Conservation (phyloP, 805 yeast genomes). For the Kluyveromyces wickerhamii region DNA sequence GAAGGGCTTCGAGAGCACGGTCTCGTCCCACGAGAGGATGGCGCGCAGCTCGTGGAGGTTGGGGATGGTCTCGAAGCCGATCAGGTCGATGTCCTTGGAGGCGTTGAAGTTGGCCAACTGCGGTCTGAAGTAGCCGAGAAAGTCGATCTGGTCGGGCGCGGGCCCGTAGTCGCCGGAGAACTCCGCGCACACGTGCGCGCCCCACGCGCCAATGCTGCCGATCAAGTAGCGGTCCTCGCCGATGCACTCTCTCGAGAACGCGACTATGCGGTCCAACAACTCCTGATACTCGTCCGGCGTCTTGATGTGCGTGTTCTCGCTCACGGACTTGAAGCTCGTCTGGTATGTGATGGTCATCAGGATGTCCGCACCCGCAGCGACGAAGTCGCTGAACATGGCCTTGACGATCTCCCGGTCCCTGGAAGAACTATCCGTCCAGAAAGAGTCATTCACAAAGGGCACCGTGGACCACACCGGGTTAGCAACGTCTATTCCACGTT, state of each 20-base stretch:
- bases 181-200: conserved; percentile 61
- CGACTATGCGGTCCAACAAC: conserved; percentile 17
- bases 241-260: conserved; percentile 17
- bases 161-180: conserved; percentile 58
- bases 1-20: conserved; percentile 34
- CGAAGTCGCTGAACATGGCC: conserved; percentile 43
- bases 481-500: conserved; percentile 36
- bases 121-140: conserved; percentile 25
- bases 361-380: conserved; percentile 47
- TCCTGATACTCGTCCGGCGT: conserved; percentile 17
- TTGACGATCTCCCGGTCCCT: conserved; percentile 37
- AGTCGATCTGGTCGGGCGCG: conserved; percentile 21
- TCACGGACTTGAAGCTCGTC: conserved; percentile 37
- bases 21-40: conserved; percentile 34
- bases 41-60: conserved; percentile 47
- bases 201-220: conserved; percentile 74
- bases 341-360: conserved; percentile 56
- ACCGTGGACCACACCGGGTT: conserved; percentile 56
- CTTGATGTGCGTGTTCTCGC: conserved; percentile 22
- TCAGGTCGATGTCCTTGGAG: conserved; percentile 40
- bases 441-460: conserved; percentile 32
- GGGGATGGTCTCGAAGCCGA: conserved; percentile 72
- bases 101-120: conserved; percentile 44
- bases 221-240: conserved; percentile 19
- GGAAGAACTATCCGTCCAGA: conserved; percentile 17